A percentile compares a stretch with the other conserved stretches of the same genome.
phyloP scores from a whole-genome alignment of 2,329 filamentous ascomycete genomes.

The Amphichorda felina region DNA sequence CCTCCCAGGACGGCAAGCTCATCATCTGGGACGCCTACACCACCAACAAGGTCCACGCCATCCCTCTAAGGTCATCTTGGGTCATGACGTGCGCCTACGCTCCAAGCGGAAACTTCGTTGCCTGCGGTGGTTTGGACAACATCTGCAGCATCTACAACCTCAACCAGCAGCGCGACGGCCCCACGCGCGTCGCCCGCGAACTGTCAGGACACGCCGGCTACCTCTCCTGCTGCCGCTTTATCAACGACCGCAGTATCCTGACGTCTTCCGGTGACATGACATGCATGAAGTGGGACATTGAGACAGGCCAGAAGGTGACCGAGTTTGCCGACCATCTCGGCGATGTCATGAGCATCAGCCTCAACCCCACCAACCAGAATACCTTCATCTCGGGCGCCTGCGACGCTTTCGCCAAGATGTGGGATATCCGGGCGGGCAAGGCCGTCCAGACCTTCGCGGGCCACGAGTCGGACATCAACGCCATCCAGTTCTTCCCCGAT shows the following conservation, averaged over 20 bases:
- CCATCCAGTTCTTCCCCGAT: constrained; percentile 98
- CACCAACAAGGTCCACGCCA: constrained; percentile 98
- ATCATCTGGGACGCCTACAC: constrained; percentile 99
- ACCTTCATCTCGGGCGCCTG: constrained; percentile 99
- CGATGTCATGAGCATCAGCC: constrained; percentile 99
- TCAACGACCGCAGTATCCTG: constrained; percentile 94
- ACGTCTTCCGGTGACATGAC: constrained; percentile 99
- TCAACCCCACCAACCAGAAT: constrained; percentile 98
- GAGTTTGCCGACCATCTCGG: constrained; percentile 97
- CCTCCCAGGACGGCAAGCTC: constrained; percentile 96
- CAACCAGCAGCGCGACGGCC: constrained; percentile 87
- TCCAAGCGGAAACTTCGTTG: constrained; percentile 95
- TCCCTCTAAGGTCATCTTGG: constrained; percentile 94
- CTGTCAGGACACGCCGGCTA: constrained; percentile 96
- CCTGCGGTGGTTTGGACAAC: constrained; percentile 96
- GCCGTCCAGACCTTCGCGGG: constrained; percentile 97
- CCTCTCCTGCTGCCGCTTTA: constrained; percentile 95
- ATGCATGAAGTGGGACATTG: constrained; percentile 99
- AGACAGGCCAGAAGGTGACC: constrained; percentile 92
- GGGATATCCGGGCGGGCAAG: constrained; percentile 97
- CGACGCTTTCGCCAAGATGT: constrained; percentile 95
- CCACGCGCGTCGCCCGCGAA: constrained; percentile 89
- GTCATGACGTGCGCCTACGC: constrained; percentile 99
- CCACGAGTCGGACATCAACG: constrained; percentile 98
- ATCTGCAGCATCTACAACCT: constrained; percentile 99